phyloP scores from a whole-genome alignment of 2,329 filamentous ascomycete species.

The Blastomyces parvus region DNA sequence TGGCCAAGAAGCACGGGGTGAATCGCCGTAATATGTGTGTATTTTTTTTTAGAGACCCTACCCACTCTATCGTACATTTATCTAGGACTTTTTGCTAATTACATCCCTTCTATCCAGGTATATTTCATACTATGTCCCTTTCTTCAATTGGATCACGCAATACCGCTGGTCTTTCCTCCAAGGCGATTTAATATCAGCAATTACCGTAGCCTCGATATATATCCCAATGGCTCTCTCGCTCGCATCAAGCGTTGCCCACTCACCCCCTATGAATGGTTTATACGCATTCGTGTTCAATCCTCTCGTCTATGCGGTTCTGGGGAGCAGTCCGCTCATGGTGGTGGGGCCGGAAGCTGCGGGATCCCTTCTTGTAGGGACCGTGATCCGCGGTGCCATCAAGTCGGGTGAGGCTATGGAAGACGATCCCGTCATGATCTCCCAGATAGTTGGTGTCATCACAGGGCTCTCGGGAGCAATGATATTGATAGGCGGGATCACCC shows the following conservation, averaged over 20 bases:
- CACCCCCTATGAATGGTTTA: constrained; percentile 85
- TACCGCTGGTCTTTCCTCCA: constrained; percentile 74
- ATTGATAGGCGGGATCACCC: constrained; percentile 71
- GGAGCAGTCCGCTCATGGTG: constrained; percentile 85
- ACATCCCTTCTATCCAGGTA: constrained; percentile 49
- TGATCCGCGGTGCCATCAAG: constrained; percentile 69
- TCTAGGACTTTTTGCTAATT: constrained; percentile 11
- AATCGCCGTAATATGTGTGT: constrained; percentile 64
- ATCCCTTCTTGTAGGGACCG: constrained; percentile 77
- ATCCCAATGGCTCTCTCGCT: constrained; percentile 94
- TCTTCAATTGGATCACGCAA: constrained; percentile 80
- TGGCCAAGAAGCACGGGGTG: constrained; percentile 65
- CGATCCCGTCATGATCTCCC: constrained; percentile 62
- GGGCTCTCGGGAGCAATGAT: constrained; percentile 83
- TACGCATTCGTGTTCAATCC: constrained; percentile 93
- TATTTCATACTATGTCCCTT: constrained; percentile 84
- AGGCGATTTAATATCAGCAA: constrained; percentile 75
- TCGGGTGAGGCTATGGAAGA: constrained; percentile 55
- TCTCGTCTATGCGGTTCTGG: constrained; percentile 79
- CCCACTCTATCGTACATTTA: constrained; percentile 6
- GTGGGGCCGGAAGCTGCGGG: constrained; percentile 92
- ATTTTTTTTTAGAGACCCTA: neutral
- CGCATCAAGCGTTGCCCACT: constrained; percentile 82
- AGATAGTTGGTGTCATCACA: constrained; percentile 78
- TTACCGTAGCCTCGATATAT: constrained; percentile 98